phyloP scores from a whole-genome alignment of 345 rosid species.

The Salix viminalis region DNA sequence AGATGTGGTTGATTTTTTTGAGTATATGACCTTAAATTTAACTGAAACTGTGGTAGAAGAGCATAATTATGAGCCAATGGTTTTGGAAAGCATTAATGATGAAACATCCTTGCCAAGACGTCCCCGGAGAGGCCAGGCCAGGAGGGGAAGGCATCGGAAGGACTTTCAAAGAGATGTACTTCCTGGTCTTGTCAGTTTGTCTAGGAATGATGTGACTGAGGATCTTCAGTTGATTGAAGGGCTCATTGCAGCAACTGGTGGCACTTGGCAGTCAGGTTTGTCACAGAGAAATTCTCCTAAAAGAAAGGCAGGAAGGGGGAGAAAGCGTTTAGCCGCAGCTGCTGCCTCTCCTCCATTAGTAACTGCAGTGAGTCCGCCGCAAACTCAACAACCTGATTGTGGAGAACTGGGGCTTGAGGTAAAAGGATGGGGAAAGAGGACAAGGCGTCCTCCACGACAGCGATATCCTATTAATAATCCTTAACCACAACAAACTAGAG shows the following conservation, averaged over 20 bases:
- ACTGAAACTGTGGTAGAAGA: slow-evolving; percentile 44
- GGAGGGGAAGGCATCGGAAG: slow-evolving; percentile 66
- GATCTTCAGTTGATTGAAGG: slow-evolving; percentile 72
- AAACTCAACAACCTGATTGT: slow-evolving; percentile 31
- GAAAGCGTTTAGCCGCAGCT: slow-evolving; percentile 25
- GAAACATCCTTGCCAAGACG: slow-evolving; percentile 38
- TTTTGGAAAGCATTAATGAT: slow-evolving; percentile 29
- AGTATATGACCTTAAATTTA: slow-evolving; percentile 60
- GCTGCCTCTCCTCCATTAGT: slow-evolving; percentile 17
- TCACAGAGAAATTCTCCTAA: slow-evolving; percentile 36
- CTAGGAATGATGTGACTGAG: slow-evolving; percentile 61
- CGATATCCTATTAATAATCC: slow-evolving; percentile 38
- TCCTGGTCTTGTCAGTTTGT: slow-evolving; percentile 53
- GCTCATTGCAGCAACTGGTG: slow-evolving; percentile 59
- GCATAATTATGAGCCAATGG: slow-evolving; percentile 34
- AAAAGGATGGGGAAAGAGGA: slow-evolving; percentile 81
- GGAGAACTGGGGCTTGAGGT: slow-evolving; percentile 40
- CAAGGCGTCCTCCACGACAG: slow-evolving; percentile 67
- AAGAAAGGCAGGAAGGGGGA: slow-evolving; percentile 42
- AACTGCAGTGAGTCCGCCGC: slow-evolving; percentile 6
- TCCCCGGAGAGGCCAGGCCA: slow-evolving; percentile 58
- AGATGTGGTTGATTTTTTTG: slow-evolving; percentile 55
- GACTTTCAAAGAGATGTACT: slow-evolving; percentile 78
- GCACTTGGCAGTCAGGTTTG: slow-evolving; percentile 48
- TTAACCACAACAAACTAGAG: neutral